Evolutionary conservation across 164 flowering plant species (phyloP), one percentile per base, ranked within the genome.

Genomic region (Pachysandra terminalis): DNA sequence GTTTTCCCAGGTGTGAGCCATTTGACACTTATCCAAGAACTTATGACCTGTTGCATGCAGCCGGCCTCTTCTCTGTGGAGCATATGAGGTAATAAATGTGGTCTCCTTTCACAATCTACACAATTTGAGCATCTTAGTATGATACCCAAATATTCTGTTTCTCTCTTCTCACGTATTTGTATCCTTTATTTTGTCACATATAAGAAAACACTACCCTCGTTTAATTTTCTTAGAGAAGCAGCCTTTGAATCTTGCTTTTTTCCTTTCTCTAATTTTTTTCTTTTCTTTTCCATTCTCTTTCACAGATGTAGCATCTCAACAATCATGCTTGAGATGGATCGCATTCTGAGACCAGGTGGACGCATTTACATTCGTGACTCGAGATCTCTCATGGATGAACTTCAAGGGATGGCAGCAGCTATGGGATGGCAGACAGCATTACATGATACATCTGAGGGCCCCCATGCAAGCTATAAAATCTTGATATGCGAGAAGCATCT

Each of bases 1-100:
- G 52, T 51, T 67, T 2, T 71, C 57, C 23, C 74, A 90, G 92
- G 96, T 90, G 96, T 74, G 96, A 90, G 66, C 84, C 96, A 56
- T 90, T 90, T 70, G 92, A 90, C 68, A 93, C 96, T 10, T 90
- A 93, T 66, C 96, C 98, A 41, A 93, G 96, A 75, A 93, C 98
- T 14, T 92, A 92, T 51, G 98, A 93, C 66, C 72, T 87, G 37
- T 35, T 93, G 74, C 89, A 93, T 75, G 98, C 96, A n/a, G 73
- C 82, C 0, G 85, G 87, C 51, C 88, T 93, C 48, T 86, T 93
- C 74, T 86, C 98, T 10, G 68, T 75, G 9, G 96, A 92, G 71
- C 71, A 69, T 59, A 89, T 80, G 71, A 92, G 96, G 98, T 90
- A 75, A 8, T 40, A 14, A n/a, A 16, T 61, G 64, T 19, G 8